phyloP scores from a whole-genome alignment of 805 yeast genomes.

The Wickerhamomyces chambardii region DNA sequence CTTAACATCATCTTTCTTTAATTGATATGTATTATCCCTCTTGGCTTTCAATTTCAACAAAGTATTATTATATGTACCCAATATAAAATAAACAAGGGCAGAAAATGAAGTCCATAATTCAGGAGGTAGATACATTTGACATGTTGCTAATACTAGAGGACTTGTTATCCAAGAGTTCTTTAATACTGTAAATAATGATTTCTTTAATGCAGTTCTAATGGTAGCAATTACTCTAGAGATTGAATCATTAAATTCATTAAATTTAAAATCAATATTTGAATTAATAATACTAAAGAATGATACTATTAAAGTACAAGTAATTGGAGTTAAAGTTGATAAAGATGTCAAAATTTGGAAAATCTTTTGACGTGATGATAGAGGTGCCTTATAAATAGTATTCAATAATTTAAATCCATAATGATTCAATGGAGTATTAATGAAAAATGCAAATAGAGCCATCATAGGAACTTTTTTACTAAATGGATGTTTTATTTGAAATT shows the following conservation, averaged over 20 bases:
- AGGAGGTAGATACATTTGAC: slow-evolving; percentile 48
- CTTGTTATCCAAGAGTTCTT: slow-evolving; percentile 48
- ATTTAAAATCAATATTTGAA: slow-evolving; percentile 9
- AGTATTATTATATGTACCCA: slow-evolving; percentile 57
- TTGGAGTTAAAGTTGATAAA: slow-evolving; percentile 47
- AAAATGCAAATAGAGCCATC: slow-evolving; percentile 47
- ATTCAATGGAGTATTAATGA: slow-evolving; percentile 47
- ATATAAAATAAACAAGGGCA: slow-evolving; percentile 44
- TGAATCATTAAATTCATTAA: neutral
- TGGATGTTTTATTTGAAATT: slow-evolving; percentile 13
- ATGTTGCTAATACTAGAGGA: slow-evolving; percentile 39
- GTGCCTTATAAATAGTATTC: slow-evolving; percentile 33
- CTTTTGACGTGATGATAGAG: slow-evolving; percentile 29
- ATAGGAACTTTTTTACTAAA: slow-evolving; percentile 31
- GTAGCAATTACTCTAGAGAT: slow-evolving; percentile 3
- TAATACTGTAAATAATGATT: slow-evolving; percentile 36
- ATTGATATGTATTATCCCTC: slow-evolving; percentile 8
- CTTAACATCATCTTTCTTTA: slow-evolving; percentile 13
- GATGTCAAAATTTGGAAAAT: slow-evolving; percentile 42
- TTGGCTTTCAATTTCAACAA: slow-evolving; percentile 33
- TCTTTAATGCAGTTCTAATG: slow-evolving; percentile 22
- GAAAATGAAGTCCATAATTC: slow-evolving; percentile 61
- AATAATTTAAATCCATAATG: slow-evolving; percentile 43
- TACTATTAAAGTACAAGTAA: slow-evolving; percentile 37
- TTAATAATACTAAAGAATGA: slow-evolving; percentile 46